Conservation (phyloP, 2,329 filamentous ascomycete species). For the Colletotrichum destructivum region DNA sequence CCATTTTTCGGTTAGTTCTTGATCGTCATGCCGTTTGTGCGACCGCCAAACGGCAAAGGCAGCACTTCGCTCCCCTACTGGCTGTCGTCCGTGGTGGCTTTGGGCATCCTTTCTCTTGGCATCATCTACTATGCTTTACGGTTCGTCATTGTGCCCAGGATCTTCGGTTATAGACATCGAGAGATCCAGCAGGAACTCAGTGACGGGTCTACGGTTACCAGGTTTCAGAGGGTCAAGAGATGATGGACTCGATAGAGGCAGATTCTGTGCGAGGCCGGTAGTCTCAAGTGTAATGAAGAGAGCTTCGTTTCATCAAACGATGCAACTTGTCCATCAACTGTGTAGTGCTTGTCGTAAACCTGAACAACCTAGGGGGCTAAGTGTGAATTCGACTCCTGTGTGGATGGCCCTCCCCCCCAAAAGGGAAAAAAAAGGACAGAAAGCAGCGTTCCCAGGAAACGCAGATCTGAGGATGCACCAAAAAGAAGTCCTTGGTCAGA, state of each 20-base stretch:
- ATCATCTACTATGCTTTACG: slow-evolving; percentile 29
- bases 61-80: slow-evolving; percentile 37
- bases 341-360: too few species aligned
- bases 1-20: slow-evolving; percentile 8
- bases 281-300: too few species aligned
- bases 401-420: too few species aligned
- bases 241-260: not conserved
- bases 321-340: too few species aligned
- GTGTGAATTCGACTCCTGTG: too few species aligned
- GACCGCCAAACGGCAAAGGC: slow-evolving; percentile 34
- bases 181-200: slow-evolving; percentile 33
- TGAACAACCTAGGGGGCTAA: too few species aligned
- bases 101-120: slow-evolving; percentile 26
- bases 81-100: slow-evolving; percentile 36
- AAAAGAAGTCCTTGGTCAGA: too few species aligned
- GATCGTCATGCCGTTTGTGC: slow-evolving; percentile 35
- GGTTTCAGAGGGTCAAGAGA: slow-evolving; percentile 30
- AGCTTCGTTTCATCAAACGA: too few species aligned
- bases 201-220: slow-evolving; percentile 33
- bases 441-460: too few species aligned
- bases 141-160: slow-evolving; percentile 15
- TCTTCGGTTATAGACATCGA: slow-evolving; percentile 27
- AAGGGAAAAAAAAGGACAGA: too few species aligned
- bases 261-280: not conserved
- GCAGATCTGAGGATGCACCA: too few species aligned